Evolutionary conservation across 2,329 filamentous ascomycete genomes (phyloP).

Genomic region (Albophoma yamanashiensis): DNA sequence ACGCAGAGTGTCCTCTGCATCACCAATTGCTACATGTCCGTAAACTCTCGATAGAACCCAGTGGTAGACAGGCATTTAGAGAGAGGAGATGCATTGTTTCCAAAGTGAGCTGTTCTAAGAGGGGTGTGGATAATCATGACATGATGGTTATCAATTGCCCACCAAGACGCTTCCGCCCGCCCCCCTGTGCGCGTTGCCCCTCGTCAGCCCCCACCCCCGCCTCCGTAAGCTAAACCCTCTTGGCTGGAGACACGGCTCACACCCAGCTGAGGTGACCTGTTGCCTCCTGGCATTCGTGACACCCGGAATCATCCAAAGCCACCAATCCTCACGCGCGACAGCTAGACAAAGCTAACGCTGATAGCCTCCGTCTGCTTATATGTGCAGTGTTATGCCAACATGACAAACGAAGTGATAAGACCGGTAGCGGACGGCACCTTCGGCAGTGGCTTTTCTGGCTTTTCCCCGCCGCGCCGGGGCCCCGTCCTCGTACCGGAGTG

Average conservation of each 20-base stretch:
- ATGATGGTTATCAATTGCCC: neutral
- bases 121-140: neutral
- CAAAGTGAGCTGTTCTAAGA: no score
- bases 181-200: neutral
- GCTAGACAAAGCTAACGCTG: neutral
- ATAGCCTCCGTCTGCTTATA: neutral
- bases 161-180: neutral
- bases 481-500: neutral
- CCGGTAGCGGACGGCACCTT: neutral
- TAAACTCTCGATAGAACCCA: no score
- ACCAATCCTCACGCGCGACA: neutral
- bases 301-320: neutral
- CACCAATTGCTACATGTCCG: no score
- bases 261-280: neutral
- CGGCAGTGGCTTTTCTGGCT: neutral
- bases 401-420: neutral
- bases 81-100: no score
- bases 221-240: neutral
- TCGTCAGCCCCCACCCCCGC: neutral
- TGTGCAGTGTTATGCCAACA: neutral
- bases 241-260: neutral
- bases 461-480: neutral
- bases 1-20: no score
- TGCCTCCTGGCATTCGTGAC: no score
- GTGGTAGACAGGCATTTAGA: no score